Evolutionary conservation across 768 basidiomycete species (phyloP), one percentile per base, ranked within the genome.

Genomic region (Mycena vulgaris): DNA sequence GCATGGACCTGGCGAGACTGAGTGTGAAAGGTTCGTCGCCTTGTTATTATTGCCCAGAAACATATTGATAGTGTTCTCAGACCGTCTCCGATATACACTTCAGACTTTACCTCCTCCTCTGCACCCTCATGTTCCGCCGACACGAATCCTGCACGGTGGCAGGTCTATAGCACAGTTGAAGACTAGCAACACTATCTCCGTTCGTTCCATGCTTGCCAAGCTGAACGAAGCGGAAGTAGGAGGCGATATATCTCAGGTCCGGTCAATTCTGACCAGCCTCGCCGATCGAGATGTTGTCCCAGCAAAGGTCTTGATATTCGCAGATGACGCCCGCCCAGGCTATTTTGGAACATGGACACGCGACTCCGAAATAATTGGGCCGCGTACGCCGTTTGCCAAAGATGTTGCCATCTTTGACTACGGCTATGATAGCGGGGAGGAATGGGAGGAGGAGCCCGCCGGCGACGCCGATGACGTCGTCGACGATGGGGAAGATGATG

Each of bases 311-410:
- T 84, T 99, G 45, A 91, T 94, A 67, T 99, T 98, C 80, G 81
- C 85, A 19, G 92, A 92, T 66, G 95, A 99, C 78, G 86, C 88
- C 0, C 90, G 98, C 55, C 97, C 98, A 16, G 96, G 96, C 1
- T 99, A 97, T 80, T 93, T 91, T 75, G 97, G 97, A 25, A 99
- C 98, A 8, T 98, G 95, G 92, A 96, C 96, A 10, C 91, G 93
- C 62, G 89, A 85, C 68, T 97, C 96, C 17, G 85, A 85, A 21
- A 80, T 89, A 37, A 90, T 99, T 68, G 93, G 95, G 0, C 92
- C 96, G 2, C 90, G 98, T 19, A 89, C 87, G 21, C 97, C 98
- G 1, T 92, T 97, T 69, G 90, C 87, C 3, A 89, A 89, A 72
- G 98, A 99, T 75, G 84, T 89, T 14, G 83, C 92, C 1, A 86